Conservation (phyloP, 768 basidiomycete species). For the Mycena epipterygia region DNA sequence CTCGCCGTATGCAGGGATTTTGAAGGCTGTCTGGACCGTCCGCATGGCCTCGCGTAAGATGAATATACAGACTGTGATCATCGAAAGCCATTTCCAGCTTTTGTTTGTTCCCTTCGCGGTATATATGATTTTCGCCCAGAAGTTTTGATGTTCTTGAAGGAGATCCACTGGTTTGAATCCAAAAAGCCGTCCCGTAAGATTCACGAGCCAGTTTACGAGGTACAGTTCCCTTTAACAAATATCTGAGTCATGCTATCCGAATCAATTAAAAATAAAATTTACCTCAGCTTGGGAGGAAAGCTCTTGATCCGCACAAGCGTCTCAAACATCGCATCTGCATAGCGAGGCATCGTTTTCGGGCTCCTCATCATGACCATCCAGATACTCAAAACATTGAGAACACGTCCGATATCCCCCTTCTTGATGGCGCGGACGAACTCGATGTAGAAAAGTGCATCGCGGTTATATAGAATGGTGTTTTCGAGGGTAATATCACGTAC, state of each 20-base stretch:
- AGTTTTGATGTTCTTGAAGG: too few relatives aligned
- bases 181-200: constrained; percentile 11
- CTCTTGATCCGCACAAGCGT: too few relatives aligned
- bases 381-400: constrained; percentile 27
- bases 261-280: neutral
- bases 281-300: too few relatives aligned
- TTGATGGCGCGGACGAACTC: constrained; percentile 36
- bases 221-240: neutral
- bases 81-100: constrained; percentile 35
- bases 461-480: constrained; percentile 35
- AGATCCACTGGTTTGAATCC: constrained; percentile 36
- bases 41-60: constrained; percentile 26
- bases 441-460: constrained; percentile 37
- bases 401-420: constrained; percentile 38
- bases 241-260: neutral
- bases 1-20: constrained; percentile 21
- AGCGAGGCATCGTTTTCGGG: constrained; percentile 35
- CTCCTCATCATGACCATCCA: constrained; percentile 37
- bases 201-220: constrained; percentile 34
- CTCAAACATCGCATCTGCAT: constrained; percentile 35
- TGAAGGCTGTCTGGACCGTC: constrained; percentile 10
- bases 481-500: constrained; percentile 13
- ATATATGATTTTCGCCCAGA: constrained; percentile 29
- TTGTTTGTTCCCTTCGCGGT: constrained; percentile 23
- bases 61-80: constrained; percentile 33